Evolutionary conservation across 2,329 filamentous ascomycete species (phyloP).

Genomic region (Trichoderma cornu-damae): DNA sequence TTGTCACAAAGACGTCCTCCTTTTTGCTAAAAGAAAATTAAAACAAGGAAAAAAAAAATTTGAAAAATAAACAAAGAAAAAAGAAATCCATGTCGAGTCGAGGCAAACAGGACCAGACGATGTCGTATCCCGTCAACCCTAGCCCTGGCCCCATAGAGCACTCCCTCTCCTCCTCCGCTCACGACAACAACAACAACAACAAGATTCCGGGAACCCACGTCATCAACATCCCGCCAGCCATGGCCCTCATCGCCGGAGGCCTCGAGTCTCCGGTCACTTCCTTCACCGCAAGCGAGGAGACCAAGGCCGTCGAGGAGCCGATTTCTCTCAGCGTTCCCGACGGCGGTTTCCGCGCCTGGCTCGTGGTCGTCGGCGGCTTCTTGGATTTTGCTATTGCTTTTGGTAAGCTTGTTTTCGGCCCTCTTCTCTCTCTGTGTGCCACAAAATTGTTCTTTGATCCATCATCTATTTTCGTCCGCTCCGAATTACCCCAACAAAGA

Average conservation of each 20-base stretch:
- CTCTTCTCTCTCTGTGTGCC: background rate
- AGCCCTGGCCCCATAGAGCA: background rate
- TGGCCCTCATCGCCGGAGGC: background rate
- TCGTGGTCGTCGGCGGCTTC: constrained; percentile 32
- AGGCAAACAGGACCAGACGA: background rate
- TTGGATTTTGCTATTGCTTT: constrained; percentile 28
- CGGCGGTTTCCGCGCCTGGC: constrained; percentile 29
- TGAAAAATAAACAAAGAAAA: background rate
- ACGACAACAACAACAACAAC: no score
- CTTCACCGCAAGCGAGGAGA: background rate
- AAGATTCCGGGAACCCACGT: background rate
- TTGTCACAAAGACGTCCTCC: background rate
- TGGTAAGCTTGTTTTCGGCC: constrained; percentile 22
- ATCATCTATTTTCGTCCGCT: no score
- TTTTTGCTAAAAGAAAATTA: background rate
- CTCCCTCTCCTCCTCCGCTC: background rate
- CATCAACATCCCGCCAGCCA: constrained; percentile 1
- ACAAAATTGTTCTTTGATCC: no score
- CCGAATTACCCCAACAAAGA: no score
- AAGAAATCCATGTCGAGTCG: background rate
- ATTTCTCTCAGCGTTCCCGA: constrained; percentile 21
- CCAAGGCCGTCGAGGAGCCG: background rate
- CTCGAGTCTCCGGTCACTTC: background rate
- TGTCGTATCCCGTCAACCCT: background rate
- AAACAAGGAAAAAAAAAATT: background rate